Conservation (phyloP, 805 yeast genomes). For the Schwanniomyces yamadae region DNA sequence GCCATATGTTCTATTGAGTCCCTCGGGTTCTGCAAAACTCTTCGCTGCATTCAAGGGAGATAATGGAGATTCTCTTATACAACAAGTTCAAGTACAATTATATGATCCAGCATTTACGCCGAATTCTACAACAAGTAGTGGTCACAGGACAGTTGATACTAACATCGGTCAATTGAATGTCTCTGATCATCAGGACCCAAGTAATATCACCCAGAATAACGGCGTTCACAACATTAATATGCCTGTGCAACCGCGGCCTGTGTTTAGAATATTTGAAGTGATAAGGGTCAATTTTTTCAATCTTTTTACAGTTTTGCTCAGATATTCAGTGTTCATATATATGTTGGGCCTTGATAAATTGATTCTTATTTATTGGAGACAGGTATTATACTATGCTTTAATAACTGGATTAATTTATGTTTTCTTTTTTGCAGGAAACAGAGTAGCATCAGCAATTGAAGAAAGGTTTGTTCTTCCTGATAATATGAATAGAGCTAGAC, state of each 20-base stretch:
- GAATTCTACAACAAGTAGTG: neutral
- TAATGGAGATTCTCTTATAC: slow-evolving; percentile 18
- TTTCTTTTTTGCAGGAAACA: slow-evolving; percentile 11
- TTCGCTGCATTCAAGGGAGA: slow-evolving; percentile 10
- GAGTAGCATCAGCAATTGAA: slow-evolving; percentile 11
- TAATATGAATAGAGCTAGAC: neutral
- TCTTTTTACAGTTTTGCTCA: slow-evolving; percentile 3
- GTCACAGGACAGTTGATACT: neutral
- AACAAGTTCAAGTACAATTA: slow-evolving; percentile 22
- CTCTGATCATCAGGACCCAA: neutral
- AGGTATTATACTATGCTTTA: slow-evolving; percentile 1
- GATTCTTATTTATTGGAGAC: slow-evolving; percentile 5
- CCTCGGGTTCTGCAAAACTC: slow-evolving; percentile 34
- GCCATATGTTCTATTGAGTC: slow-evolving; percentile 40
- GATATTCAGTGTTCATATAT: slow-evolving; percentile 8
- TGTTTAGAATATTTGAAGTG: slow-evolving; percentile 1
- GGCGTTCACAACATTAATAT: neutral
- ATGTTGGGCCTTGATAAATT: slow-evolving; percentile 9
- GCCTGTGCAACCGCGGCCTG: neutral
- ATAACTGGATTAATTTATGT: slow-evolving; percentile 7
- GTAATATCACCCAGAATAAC: neutral
- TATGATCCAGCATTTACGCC: slow-evolving; percentile 6
- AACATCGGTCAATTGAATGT: neutral
- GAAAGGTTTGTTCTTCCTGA: slow-evolving; percentile 5
- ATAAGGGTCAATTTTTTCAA: neutral